These are phyloP conservation scores for Salicornia ramosissima DNA, from an alignment of 148 eudicot genomes.

Conservation along the genomic window DNA sequence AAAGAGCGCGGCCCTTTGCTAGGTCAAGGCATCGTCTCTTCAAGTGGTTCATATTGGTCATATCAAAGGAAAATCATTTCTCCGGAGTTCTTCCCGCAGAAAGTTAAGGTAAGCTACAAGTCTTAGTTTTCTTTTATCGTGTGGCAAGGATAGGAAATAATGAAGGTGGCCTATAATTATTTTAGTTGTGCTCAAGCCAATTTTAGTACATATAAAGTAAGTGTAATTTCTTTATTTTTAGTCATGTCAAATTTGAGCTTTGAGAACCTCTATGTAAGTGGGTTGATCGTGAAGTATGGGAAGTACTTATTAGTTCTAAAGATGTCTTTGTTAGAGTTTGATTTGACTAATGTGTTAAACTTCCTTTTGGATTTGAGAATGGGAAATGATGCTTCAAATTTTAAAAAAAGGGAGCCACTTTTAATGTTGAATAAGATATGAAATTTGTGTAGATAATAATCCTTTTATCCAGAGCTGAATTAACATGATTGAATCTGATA, in stretches of 20 bases:
- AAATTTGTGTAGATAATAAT: too few relatives aligned
- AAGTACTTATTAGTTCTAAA: neutral
- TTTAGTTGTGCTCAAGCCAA: neutral
- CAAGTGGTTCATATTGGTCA: slow-evolving; percentile 49
- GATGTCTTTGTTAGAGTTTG: neutral
- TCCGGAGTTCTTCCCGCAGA: slow-evolving; percentile 49
- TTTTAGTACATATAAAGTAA: neutral
- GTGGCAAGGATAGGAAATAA: neutral
- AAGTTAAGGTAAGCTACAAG: slow-evolving; percentile 43
- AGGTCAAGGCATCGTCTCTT: slow-evolving; percentile 50
- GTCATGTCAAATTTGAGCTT: neutral
- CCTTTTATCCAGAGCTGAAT: too few relatives aligned
- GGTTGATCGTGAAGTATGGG: neutral
- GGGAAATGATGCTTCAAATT: neutral
- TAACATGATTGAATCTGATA: too few relatives aligned
- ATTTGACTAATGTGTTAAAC: neutral
- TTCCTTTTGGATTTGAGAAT: neutral
- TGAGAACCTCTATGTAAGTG: neutral
- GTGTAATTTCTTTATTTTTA: neutral
- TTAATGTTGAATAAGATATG: too few relatives aligned
- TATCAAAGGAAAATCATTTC: slow-evolving; percentile 53
- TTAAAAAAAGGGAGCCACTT: too few relatives aligned
- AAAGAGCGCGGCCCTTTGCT: slow-evolving; percentile 50
- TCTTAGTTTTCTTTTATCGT: neutral
- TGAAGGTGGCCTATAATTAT: neutral